A percentile compares a stretch with the other conserved stretches of the same genome.
Conservation (phyloP, 2,329 filamentous ascomycete genomes). For the Sphaerostilbella broomeana region DNA sequence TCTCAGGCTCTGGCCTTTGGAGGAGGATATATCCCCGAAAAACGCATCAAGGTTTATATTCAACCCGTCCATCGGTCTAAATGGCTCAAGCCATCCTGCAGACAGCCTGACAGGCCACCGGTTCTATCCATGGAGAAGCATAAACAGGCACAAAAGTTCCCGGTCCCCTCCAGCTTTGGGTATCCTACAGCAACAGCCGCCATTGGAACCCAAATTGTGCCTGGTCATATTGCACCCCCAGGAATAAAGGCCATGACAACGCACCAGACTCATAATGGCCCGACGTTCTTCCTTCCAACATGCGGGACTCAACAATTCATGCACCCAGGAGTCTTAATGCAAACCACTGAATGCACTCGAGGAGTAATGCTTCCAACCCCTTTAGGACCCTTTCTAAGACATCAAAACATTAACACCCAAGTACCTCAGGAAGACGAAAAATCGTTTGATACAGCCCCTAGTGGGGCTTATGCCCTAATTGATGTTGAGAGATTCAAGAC, state of each 20-base stretch:
- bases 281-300: too few species aligned
- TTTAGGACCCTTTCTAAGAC: background rate
- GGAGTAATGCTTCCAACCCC: background rate
- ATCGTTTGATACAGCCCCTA: background rate
- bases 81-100: conserved; percentile 20
- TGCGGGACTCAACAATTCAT: too few species aligned
- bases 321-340: background rate
- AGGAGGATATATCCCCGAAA: conserved; percentile 20
- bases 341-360: background rate
- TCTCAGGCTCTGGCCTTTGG: conserved; percentile 20
- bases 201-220: too few species aligned
- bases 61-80: conserved; percentile 26
- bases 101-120: background rate
- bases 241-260: too few species aligned
- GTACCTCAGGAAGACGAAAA: background rate
- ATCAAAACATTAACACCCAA: background rate
- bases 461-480: background rate
- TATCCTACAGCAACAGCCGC: background rate
- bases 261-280: too few species aligned
- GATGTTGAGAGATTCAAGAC: background rate
- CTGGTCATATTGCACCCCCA: too few species aligned
- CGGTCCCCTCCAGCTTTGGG: background rate
- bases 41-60: conserved; percentile 21
- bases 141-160: background rate
- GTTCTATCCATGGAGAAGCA: conserved; percentile 5